Conservation (phyloP, 169 alveolate species). For the Fabrea salina region DNA sequence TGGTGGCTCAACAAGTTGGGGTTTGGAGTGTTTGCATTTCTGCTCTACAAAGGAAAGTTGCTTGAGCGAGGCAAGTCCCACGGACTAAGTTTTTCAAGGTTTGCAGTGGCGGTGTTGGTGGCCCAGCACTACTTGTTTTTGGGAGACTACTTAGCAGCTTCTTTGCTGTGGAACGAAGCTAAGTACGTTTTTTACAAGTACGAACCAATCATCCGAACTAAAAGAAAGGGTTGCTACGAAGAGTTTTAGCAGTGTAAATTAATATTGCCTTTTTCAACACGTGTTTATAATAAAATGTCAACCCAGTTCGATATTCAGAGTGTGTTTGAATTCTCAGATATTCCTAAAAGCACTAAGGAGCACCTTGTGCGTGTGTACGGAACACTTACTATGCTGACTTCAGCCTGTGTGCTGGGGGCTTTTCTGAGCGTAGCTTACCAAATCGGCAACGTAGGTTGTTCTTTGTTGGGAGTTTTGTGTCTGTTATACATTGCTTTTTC, state of each 20-base stretch:
- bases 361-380: background rate
- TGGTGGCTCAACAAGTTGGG: too few species aligned
- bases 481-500: background rate
- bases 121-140: background rate
- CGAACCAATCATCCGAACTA: background rate
- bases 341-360: background rate
- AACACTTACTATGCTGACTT: background rate
- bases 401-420: background rate
- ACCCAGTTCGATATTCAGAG: background rate
- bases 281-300: too few species aligned
- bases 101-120: background rate
- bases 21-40: too few species aligned
- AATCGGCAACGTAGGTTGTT: background rate
- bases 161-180: background rate
- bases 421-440: background rate
- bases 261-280: too few species aligned
- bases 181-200: background rate
- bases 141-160: background rate
- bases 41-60: background rate
- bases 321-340: background rate
- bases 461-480: background rate
- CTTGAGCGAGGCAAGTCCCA: background rate
- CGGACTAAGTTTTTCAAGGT: background rate
- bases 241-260: background rate
- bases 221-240: background rate